Percentiles rank a stretch among this genome's conserved stretches.
phyloP scores from a whole-genome alignment of 2,329 filamentous ascomycete species.

The Chaetomiaceae sp. region DNA sequence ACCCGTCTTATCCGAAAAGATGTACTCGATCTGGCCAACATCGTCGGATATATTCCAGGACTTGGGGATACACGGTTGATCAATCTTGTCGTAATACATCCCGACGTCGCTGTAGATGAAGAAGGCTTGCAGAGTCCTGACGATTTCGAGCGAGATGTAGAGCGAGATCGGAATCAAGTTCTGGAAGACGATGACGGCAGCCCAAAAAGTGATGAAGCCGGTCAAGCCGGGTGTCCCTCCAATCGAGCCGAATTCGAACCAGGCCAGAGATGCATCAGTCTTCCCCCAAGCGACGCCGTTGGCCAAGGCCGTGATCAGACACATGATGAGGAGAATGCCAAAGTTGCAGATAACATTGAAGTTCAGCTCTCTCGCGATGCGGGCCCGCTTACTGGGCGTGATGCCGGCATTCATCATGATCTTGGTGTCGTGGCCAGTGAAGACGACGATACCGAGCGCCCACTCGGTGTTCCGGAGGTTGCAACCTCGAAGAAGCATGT shows the following conservation, averaged over 20 bases:
- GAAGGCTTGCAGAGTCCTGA: conserved; percentile 85
- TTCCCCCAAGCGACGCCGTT: conserved; percentile 79
- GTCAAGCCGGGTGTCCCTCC: conserved; percentile 70
- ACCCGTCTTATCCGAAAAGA: conserved; percentile 93
- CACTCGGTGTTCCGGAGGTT: conserved; percentile 94
- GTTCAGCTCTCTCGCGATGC: conserved; percentile 89
- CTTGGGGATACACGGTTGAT: conserved; percentile 93
- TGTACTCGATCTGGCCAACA: conserved; percentile 96
- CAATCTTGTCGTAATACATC: conserved; percentile 96
- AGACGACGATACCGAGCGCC: conserved; percentile 86
- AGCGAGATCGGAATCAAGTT: conserved; percentile 98
- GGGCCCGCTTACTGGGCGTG: conserved; percentile 88
- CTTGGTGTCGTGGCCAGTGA: conserved; percentile 94
- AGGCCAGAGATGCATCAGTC: conserved; percentile 67
- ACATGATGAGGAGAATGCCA: conserved; percentile 81
- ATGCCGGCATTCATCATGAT: conserved; percentile 98
- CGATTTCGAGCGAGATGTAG: conserved; percentile 95
- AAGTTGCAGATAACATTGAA: conserved; percentile 99
- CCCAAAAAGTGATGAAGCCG: conserved; percentile 96
- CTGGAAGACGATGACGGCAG: conserved; percentile 89
- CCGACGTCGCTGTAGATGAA: conserved; percentile 95
- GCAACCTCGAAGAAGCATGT: conserved; percentile 86
- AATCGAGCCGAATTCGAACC: conserved; percentile 82
- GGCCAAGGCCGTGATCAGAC: conserved; percentile 76
- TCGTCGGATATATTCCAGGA: conserved; percentile 99